Percentiles rank a stretch among this genome's conserved stretches.
phyloP scores from a whole-genome alignment of 2,329 filamentous ascomycete species.

The Nectriaceae sp. region DNA sequence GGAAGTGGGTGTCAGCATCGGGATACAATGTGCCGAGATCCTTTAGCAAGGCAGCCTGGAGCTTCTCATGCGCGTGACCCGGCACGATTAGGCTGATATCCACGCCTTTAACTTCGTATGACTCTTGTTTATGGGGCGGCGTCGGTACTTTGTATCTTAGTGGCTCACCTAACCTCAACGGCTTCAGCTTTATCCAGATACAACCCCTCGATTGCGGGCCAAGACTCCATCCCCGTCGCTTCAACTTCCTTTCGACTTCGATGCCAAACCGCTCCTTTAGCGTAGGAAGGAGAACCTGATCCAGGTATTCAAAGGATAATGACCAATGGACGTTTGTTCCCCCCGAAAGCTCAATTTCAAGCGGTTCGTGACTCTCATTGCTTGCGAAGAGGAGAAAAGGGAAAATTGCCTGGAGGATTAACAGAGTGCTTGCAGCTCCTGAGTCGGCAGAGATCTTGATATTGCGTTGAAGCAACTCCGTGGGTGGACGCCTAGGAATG shows the following conservation, averaged over 20 bases:
- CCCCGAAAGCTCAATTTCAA: constrained; percentile 55
- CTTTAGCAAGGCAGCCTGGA: constrained; percentile 42
- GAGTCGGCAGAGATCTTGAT: constrained; percentile 53
- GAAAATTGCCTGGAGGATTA: constrained; percentile 62
- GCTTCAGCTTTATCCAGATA: constrained; percentile 44
- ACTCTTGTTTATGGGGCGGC: constrained; percentile 22
- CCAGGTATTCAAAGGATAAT: constrained; percentile 62
- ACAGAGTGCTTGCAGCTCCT: constrained; percentile 53
- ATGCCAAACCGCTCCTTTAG: constrained; percentile 54
- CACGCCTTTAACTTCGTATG: constrained; percentile 44
- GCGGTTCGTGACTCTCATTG: constrained; percentile 42
- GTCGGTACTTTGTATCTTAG: constrained; percentile 38
- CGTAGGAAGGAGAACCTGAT: constrained; percentile 60
- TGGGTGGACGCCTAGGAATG: constrained; percentile 40
- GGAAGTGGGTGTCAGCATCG: constrained; percentile 45
- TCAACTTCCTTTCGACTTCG: constrained; percentile 45
- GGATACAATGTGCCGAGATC: constrained; percentile 47
- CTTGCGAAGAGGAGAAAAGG: constrained; percentile 59
- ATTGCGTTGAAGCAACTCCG: constrained; percentile 41
- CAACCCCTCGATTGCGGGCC: constrained; percentile 44
- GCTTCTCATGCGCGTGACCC: constrained; percentile 38
- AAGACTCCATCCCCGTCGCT: constrained; percentile 52
- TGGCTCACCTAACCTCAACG: constrained; percentile 34
- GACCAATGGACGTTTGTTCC: constrained; percentile 62
- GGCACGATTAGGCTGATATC: constrained; percentile 56